These are phyloP conservation scores for Boletus rubropictus DNA, from an alignment of 768 basidiomycete genomes.

Conservation along the genomic window DNA sequence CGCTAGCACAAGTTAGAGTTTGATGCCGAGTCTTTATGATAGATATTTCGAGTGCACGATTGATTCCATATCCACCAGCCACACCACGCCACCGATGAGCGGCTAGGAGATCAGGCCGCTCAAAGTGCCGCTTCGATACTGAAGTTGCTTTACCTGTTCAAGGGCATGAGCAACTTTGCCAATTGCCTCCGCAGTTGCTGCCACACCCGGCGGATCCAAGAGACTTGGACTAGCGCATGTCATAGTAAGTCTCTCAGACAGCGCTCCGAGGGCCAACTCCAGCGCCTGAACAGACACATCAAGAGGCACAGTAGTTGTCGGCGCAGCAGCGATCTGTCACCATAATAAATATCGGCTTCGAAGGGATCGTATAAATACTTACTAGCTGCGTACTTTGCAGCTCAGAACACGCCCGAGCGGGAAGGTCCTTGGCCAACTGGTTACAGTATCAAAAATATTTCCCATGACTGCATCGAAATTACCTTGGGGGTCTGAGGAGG, in stretches of 20 bases:
- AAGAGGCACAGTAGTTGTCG: slow-evolving; percentile 10
- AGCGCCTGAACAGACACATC: slow-evolving; percentile 41
- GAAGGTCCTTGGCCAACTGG: slow-evolving; percentile 21
- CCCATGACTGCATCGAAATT: background rate
- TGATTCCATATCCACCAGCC: background rate
- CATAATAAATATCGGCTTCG: slow-evolving; percentile 2
- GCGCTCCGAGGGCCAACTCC: slow-evolving; percentile 44
- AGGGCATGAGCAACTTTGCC: slow-evolving; percentile 59
- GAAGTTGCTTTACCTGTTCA: slow-evolving; percentile 52
- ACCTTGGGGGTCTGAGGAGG: slow-evolving; percentile 27
- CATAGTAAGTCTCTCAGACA: slow-evolving; percentile 47
- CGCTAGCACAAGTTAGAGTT: background rate
- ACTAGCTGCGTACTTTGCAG: slow-evolving; percentile 17
- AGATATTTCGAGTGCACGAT: slow-evolving; percentile 1
- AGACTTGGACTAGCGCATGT: slow-evolving; percentile 36
- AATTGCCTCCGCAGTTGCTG: slow-evolving; percentile 62
- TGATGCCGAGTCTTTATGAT: background rate
- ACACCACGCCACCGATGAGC: slow-evolving; percentile 10
- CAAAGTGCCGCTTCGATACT: slow-evolving; percentile 30
- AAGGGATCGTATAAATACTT: background rate
- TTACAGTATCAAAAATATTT: slow-evolving; percentile 5
- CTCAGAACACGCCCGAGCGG: slow-evolving; percentile 12
- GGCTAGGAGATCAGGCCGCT: slow-evolving; percentile 14
- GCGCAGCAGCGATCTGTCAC: slow-evolving; percentile 15
- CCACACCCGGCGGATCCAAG: slow-evolving; percentile 47